Conservation (phyloP, 768 basidiomycete species). For the Mycena amicta region DNA sequence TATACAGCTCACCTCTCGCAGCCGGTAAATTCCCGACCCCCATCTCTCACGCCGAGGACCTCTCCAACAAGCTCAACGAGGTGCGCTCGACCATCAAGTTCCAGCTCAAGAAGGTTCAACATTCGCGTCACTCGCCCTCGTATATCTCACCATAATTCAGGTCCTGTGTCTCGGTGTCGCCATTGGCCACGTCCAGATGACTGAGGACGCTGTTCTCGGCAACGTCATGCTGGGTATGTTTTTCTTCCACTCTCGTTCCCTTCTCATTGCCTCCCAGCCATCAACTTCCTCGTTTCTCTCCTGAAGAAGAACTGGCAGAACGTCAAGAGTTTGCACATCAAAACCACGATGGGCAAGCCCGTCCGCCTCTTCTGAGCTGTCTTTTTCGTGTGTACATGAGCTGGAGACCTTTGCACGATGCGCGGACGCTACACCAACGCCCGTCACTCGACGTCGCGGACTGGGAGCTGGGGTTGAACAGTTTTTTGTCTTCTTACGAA, state of each 20-base stretch:
- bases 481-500: conserved; percentile 7
- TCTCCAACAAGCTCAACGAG: conserved; percentile 87
- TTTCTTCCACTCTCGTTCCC: not conserved
- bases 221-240: conserved; percentile 95
- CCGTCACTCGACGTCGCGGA: conserved; percentile 18
- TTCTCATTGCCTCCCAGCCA: conserved; percentile 52
- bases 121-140: not conserved
- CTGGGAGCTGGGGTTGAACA: conserved; percentile 24
- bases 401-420: conserved; percentile 21
- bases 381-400: not conserved
- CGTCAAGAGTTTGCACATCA: conserved; percentile 97
- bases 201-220: conserved; percentile 91
- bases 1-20: conserved; percentile 29
- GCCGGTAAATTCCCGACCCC: conserved; percentile 99
- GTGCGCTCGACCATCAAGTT: conserved; percentile 99
- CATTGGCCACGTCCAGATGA: conserved; percentile 97
- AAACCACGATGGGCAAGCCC: conserved; percentile 99
- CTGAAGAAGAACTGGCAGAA: conserved; percentile 99
- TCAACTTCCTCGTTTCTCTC: conserved; percentile 99
- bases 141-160: not conserved
- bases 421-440: conserved; percentile 26
- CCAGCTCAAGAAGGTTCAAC: conserved; percentile 85
- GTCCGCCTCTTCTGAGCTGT: conserved; percentile 84
- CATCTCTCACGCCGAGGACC: conserved; percentile 89
- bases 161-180: conserved; percentile 99